Percentiles rank a stretch among this genome's conserved stretches.
Conservation (phyloP, 257 asterid genomes). For the Nicotiana sylvestris region DNA sequence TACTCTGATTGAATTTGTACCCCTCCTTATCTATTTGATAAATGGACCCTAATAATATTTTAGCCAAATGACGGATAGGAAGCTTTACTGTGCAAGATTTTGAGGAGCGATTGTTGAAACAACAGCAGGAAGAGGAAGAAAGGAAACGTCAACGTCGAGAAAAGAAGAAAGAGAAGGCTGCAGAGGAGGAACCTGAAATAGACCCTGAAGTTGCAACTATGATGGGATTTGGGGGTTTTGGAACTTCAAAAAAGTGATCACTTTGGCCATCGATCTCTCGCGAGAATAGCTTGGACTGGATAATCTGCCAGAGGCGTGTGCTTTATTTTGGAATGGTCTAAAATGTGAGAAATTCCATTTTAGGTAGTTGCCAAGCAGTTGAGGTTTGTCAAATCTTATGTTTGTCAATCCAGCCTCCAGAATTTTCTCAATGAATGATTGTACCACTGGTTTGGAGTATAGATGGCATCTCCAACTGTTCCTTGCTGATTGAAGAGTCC, state of each 20-base stretch:
- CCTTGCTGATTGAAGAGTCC: not conserved
- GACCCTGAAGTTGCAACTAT: constrained; percentile 90
- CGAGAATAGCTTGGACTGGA: not conserved
- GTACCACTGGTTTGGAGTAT: not conserved
- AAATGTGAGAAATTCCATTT: not conserved
- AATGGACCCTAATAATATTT: too few species aligned
- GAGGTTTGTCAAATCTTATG: not conserved
- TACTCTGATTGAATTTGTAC: too few species aligned
- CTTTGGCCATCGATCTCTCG: not conserved
- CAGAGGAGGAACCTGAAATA: constrained; percentile 86
- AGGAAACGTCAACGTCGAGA: constrained; percentile 87
- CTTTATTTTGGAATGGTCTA: not conserved
- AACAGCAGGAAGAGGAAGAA: constrained; percentile 97
- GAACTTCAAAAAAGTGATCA: constrained; percentile 70
- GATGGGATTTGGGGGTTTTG: constrained; percentile 99
- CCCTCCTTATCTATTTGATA: too few species aligned
- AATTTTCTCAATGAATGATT: not conserved
- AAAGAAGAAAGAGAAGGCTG: constrained; percentile 84
- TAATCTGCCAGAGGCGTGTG: not conserved
- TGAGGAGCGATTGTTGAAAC: constrained; percentile 84
- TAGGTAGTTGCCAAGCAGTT: not conserved
- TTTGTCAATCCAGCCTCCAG: not conserved
- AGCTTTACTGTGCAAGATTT: constrained; percentile 39
- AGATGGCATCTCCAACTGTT: not conserved
- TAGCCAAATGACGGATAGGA: too few species aligned